phyloP scores from a whole-genome alignment of 2,329 filamentous ascomycete genomes.

The Nectriaceae sp. region DNA sequence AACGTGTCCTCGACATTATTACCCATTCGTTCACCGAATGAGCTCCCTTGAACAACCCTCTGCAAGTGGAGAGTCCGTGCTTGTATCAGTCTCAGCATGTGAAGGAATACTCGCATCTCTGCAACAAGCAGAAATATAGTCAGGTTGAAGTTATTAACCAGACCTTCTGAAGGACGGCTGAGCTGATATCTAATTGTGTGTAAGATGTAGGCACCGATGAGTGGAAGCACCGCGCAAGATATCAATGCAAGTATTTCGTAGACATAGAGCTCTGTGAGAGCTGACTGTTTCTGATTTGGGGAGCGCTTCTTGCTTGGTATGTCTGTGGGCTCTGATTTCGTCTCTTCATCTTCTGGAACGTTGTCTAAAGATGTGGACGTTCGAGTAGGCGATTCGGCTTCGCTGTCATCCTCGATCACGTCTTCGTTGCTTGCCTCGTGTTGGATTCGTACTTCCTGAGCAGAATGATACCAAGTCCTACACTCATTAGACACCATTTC shows the following conservation, averaged over 20 bases:
- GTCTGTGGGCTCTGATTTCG: slow-evolving; percentile 19
- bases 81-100: slow-evolving; percentile 79
- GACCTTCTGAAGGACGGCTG: slow-evolving; percentile 78
- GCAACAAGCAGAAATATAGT: slow-evolving; percentile 87
- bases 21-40: slow-evolving; percentile 36
- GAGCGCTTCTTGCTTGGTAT: slow-evolving; percentile 10
- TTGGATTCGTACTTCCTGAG: slow-evolving; percentile 61
- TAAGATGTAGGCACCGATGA: slow-evolving; percentile 79
- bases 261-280: slow-evolving; percentile 65
- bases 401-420: slow-evolving; percentile 48
- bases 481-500: neutral
- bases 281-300: slow-evolving; percentile 36
- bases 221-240: slow-evolving; percentile 77
- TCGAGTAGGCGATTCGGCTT: slow-evolving; percentile 35
- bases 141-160: slow-evolving; percentile 91
- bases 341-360: slow-evolving; percentile 44
- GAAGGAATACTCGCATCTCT: slow-evolving; percentile 80
- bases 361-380: slow-evolving; percentile 36
- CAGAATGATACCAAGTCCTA: slow-evolving; percentile 67
- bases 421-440: slow-evolving; percentile 46
- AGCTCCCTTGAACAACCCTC: slow-evolving; percentile 62
- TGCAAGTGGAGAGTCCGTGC: slow-evolving; percentile 81
- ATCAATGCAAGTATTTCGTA: slow-evolving; percentile 76
- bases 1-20: slow-evolving; percentile 42
- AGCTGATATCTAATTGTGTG: slow-evolving; percentile 81